phyloP scores from a whole-genome alignment of 768 basidiomycete genomes.

The Dendrothele bispora region DNA sequence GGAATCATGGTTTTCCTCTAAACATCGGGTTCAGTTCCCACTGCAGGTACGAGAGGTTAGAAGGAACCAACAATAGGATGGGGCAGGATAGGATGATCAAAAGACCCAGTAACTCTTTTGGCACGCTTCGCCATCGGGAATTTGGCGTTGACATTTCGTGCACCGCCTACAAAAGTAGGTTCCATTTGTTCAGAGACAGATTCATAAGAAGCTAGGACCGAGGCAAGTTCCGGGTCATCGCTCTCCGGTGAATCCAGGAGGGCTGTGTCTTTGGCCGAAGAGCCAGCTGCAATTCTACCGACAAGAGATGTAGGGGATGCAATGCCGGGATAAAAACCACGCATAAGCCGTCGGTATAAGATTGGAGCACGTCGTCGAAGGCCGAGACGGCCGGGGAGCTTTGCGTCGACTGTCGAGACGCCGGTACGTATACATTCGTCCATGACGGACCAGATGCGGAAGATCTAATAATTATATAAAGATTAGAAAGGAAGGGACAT shows the following conservation, averaged over 20 bases:
- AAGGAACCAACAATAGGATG: constrained; percentile 70
- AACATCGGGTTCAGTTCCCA: constrained; percentile 1
- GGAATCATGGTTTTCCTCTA: constrained; percentile 87
- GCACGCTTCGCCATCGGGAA: constrained; percentile 20
- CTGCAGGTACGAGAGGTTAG: background rate
- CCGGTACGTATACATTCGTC: constrained; percentile 87
- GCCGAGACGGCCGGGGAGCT: constrained; percentile 83
- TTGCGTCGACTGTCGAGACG: constrained; percentile 74
- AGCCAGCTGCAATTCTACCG: constrained; percentile 27
- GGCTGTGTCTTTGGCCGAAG: background rate
- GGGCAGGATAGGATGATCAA: constrained; percentile 78
- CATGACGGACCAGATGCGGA: constrained; percentile 90
- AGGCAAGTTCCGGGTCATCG: too few relatives aligned
- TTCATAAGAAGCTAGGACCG: background rate
- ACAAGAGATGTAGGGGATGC: constrained; percentile 30
- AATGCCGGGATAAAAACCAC: constrained; percentile 63
- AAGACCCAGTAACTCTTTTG: constrained; percentile 64
- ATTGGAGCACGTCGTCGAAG: constrained; percentile 84
- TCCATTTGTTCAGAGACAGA: too few relatives aligned
- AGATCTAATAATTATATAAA: constrained; percentile 36
- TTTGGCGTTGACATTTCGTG: background rate
- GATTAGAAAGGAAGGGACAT: background rate
- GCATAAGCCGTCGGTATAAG: constrained; percentile 88
- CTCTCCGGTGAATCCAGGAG: background rate
- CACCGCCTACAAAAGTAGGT: too few relatives aligned